Evolutionary conservation across 768 basidiomycete genomes (phyloP), one percentile per base, ranked within the genome.

Genomic region (Podaxis carcinomalis): DNA sequence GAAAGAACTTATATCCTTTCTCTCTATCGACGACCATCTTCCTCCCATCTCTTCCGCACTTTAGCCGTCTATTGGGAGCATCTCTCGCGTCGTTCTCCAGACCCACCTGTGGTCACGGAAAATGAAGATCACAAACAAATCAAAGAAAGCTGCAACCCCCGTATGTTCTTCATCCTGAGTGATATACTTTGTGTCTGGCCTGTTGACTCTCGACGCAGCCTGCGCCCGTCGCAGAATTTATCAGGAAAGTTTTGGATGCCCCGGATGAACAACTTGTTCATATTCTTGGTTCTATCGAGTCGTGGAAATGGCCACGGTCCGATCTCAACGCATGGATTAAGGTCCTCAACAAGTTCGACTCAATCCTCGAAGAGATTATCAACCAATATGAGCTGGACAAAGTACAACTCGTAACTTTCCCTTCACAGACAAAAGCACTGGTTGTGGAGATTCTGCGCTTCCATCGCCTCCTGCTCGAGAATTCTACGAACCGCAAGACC

Each of bases 271-370:
- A 93, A 65, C 79, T 98, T 28, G 77, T 87, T 2, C 74, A 83
- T 53, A 79, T 88, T 60, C 80, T 98, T 60, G 74, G 81, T 35
- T 74, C 82, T 62, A 87, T 95, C 68, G 84, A 89, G 66, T 72
- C 80, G 3, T 99, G 97, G 97, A 88, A 83, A 72, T 98, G 93
- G 89, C 93, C 95, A 37, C 85, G 97, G 64, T 95, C 95, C 59
- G 97, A 99, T 79, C 83, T 99, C 63, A 94, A 97, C 75, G 87
- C 91, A 59, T 99, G 97, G 97, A 87, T 93, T 72, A 88, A 89
- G 70, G 92, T 95, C 61, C 85, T 99, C 51, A 96, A 99, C 82
- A 91, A 90, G 72, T 95, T 99, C 71, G 97, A 99, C 77, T 78
- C 79, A 62, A 86, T 97, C 65, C 82, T 98, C 66, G 94, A 91